Conservation (phyloP, 176 grass and related monocot species). For the Paspalum notatum region DNA sequence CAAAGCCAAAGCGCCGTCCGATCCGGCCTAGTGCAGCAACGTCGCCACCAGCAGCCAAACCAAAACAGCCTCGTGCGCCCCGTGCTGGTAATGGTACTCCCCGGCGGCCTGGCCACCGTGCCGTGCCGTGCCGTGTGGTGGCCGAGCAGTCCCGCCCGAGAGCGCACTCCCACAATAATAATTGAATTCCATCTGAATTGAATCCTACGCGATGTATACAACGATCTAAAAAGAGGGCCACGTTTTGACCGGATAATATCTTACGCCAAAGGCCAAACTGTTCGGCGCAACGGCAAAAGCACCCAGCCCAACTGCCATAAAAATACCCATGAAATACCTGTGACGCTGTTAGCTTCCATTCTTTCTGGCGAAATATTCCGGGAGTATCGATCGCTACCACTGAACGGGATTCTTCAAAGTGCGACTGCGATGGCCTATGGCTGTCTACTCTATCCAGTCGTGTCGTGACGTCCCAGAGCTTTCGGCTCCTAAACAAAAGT, state of each 20-base stretch:
- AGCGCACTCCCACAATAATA: background rate
- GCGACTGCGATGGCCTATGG: background rate
- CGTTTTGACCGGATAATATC: constrained; percentile 31
- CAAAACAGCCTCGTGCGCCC: background rate
- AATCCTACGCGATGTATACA: background rate
- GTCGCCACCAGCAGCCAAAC: background rate
- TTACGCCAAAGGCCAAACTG: background rate
- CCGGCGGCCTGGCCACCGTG: constrained; percentile 5
- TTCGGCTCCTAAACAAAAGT: background rate
- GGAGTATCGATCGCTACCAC: background rate
- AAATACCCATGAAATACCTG: background rate
- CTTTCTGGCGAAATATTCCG: background rate
- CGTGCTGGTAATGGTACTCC: background rate
- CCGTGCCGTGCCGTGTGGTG: background rate
- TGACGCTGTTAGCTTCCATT: too few relatives aligned
- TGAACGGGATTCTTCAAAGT: background rate
- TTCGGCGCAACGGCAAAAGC: constrained; percentile 11
- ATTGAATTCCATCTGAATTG: background rate
- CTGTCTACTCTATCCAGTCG: constrained; percentile 2
- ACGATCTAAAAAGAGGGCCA: background rate
- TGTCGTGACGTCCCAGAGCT: constrained; percentile 6
- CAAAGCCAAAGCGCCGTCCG: background rate
- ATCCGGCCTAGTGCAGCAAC: background rate
- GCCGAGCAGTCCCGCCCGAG: background rate
- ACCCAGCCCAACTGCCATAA: background rate